phyloP scores from a whole-genome alignment of 495 filamentous ascomycete genomes.

The Daldinia grandis region DNA sequence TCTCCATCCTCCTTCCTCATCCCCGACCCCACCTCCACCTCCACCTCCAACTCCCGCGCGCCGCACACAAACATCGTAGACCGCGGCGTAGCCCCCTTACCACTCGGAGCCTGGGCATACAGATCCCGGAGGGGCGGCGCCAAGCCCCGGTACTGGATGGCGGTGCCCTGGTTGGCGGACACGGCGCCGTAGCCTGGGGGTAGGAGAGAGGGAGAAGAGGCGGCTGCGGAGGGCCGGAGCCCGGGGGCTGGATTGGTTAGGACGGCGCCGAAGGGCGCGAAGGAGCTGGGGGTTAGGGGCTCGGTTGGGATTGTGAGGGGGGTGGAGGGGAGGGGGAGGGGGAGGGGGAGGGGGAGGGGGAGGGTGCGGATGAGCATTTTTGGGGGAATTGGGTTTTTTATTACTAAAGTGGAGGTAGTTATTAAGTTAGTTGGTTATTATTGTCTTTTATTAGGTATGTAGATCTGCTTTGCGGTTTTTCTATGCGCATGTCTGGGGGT shows the following conservation, averaged over 20 bases:
- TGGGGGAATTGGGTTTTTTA: background rate
- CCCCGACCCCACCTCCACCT: background rate
- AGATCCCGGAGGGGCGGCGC: conserved; percentile 69
- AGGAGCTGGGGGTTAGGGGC: conserved; percentile 70
- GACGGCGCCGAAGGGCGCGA: conserved; percentile 84
- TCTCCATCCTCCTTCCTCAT: background rate
- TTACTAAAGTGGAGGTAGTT: background rate
- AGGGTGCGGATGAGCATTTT: conserved; percentile 45
- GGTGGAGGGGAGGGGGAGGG: conserved; percentile 26
- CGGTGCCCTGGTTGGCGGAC: conserved; percentile 83
- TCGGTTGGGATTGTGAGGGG: conserved; percentile 55
- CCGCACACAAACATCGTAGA: conserved; percentile 93
- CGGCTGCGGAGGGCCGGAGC: conserved; percentile 50
- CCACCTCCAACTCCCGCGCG: conserved; percentile 59
- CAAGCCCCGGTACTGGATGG: conserved; percentile 84
- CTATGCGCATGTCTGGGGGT: background rate
- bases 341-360: conserved; percentile 30
- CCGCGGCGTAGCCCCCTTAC: conserved; percentile 63
- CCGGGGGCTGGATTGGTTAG: conserved; percentile 73
- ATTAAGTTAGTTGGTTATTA: background rate
- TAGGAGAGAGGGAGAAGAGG: conserved; percentile 20
- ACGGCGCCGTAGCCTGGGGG: conserved; percentile 49
- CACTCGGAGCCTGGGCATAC: conserved; percentile 73
- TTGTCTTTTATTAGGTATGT: too few species aligned
- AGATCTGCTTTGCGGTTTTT: too few species aligned